phyloP scores from a whole-genome alignment of 305 asterid species.

The Caryopteris hybrid region DNA sequence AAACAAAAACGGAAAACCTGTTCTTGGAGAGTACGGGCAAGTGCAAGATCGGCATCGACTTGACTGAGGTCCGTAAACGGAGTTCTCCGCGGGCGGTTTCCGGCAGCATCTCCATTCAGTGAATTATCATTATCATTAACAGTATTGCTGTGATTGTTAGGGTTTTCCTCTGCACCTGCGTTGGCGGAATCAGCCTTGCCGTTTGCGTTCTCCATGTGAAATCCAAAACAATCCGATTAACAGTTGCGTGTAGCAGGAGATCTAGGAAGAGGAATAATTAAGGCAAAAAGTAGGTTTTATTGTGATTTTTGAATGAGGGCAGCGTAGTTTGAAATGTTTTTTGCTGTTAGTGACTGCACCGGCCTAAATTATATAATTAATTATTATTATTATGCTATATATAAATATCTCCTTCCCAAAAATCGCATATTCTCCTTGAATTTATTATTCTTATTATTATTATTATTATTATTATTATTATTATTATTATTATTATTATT shows the following conservation, averaged over 20 bases:
- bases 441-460: no score
- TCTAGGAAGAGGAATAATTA: neutral
- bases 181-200: constrained; percentile 21
- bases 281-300: constrained; percentile 6
- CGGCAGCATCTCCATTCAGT: constrained; percentile 20
- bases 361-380: neutral
- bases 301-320: constrained; percentile 2
- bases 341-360: neutral
- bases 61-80: constrained; percentile 89
- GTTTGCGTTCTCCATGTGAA: constrained; percentile 33
- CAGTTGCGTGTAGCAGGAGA: constrained; percentile 6
- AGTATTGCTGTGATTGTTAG: constrained; percentile 10
- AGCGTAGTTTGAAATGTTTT: neutral
- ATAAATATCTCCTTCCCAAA: no score
- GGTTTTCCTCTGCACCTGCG: constrained; percentile 25
- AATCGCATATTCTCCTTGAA: no score
- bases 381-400: no score
- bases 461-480: no score
- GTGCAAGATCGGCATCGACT: constrained; percentile 87
- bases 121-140: constrained; percentile 6
- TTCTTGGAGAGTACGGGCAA: constrained; percentile 89
- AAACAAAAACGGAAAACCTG: constrained; percentile 40
- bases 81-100: constrained; percentile 41
- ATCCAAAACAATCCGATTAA: neutral
- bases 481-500: no score